Percentiles rank a stretch among this genome's conserved stretches.
Evolutionary conservation across 805 yeast genomes (phyloP).

Genomic region (Lipomyces orientalis): DNA sequence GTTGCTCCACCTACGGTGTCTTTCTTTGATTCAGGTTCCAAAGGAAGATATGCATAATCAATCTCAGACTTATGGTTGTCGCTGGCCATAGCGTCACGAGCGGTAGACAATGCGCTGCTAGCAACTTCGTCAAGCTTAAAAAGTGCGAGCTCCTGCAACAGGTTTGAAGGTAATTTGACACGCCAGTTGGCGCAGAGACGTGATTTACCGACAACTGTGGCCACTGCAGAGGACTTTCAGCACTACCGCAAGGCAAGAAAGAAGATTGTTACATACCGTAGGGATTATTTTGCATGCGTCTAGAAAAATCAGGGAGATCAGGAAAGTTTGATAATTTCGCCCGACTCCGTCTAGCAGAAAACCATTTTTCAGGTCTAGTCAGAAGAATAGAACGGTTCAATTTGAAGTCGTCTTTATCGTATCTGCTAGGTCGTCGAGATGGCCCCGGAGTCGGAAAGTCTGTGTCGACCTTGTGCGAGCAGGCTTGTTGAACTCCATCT

Average conservation of each 20-base stretch:
- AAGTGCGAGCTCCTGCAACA: neutral
- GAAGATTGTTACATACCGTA: constrained; percentile 12
- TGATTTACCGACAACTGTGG: neutral
- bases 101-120: neutral
- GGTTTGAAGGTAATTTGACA: neutral
- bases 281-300: constrained; percentile 14
- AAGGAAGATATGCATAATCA: neutral
- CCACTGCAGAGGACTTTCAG: neutral
- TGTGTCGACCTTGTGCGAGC: neutral
- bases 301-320: constrained; percentile 4
- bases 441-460: neutral
- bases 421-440: neutral
- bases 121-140: neutral
- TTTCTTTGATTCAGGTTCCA: neutral
- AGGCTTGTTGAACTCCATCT: neutral
- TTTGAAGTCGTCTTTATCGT: neutral
- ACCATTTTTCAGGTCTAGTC: constrained; percentile 8
- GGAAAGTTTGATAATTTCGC: neutral
- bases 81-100: neutral
- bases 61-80: neutral
- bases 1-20: constrained; percentile 9
- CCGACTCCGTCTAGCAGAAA: neutral
- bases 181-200: constrained; percentile 2
- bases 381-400: constrained; percentile 11
- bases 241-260: neutral